Evolutionary conservation across 2,329 filamentous ascomycete species (phyloP).

Genomic region (Ophiostoma australiae): DNA sequence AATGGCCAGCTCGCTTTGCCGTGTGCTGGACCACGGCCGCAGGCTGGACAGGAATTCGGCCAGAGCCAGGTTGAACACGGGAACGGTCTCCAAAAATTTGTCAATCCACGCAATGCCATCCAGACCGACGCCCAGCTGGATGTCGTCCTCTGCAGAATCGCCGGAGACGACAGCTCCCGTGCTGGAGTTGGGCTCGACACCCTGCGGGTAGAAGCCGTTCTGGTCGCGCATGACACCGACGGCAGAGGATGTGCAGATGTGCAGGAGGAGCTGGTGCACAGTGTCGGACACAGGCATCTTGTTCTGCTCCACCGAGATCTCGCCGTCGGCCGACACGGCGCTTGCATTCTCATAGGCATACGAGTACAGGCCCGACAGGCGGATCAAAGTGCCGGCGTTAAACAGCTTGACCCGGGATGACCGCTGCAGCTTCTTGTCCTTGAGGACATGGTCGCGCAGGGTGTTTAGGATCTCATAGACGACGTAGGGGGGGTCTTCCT

Average conservation of each 20-base stretch:
- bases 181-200: slow-evolving; percentile 51
- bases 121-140: slow-evolving; percentile 51
- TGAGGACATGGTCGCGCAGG: slow-evolving; percentile 65
- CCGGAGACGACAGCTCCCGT: not conserved
- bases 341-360: slow-evolving; percentile 60
- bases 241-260: slow-evolving; percentile 66
- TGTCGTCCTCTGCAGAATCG: slow-evolving; percentile 40
- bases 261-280: slow-evolving; percentile 69
- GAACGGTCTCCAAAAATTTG: slow-evolving; percentile 59
- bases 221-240: slow-evolving; percentile 72
- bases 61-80: slow-evolving; percentile 73
- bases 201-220: slow-evolving; percentile 78
- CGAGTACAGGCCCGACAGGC: slow-evolving; percentile 67
- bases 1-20: slow-evolving; percentile 76
- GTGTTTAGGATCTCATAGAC: slow-evolving; percentile 69
- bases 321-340: slow-evolving; percentile 37
- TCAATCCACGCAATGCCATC: slow-evolving; percentile 67
- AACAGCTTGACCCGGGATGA: slow-evolving; percentile 71
- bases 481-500: slow-evolving; percentile 70
- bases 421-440: slow-evolving; percentile 67
- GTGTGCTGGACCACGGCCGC: slow-evolving; percentile 73
- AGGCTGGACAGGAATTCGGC: slow-evolving; percentile 74
- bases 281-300: slow-evolving; percentile 55
- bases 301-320: slow-evolving; percentile 31
- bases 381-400: slow-evolving; percentile 66